Base-by-base conservation (phyloP, 805 yeast genomes). In the Maudiozyma turicensis region DNA sequence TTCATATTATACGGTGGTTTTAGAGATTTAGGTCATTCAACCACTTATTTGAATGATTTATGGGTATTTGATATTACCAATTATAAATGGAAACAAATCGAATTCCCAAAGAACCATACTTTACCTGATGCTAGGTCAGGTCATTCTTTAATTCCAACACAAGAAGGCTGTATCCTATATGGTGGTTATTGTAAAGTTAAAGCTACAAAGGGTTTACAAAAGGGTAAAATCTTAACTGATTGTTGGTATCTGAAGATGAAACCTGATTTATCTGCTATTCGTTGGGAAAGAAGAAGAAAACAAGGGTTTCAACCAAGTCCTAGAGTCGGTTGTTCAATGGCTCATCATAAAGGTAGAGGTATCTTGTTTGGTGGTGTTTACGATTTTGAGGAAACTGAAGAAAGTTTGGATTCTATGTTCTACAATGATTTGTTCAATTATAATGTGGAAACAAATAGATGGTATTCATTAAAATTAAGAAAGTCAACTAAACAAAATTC, bases 371-470 rank as follows among this genome's bases (percentile, higher is more conserved):
- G 98, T 38, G 98, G 98, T 58, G 99, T 93, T 11, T 90, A 78
- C 59, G 98, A 91, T 66, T 86, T 77, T 52, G 96, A 90, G 57
- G 99, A 91, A 67, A 91, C 96, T 11, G 98, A 91, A 65, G 98
- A 93, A 67, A 78, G 85, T 48, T 69, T 91, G 52, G 91, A 85
- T 43, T 87, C 96, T 1, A 80, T 78, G 44, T 91, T 90, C 64
- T 91, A 77, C 69, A 89, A 90, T 64, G 81, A 82, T 52, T 66
- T 91, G 45, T 80, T 80, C 58, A 83, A 95, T 1, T 91, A 86
- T 64, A 95, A 89, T 54, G 72, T 83, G 14, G 96, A 88, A 58
- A 73, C 81, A 14, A 91, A 91, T 66, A 78, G 96, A 63, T 91
- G 99, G 98, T 86, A 78, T 59, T 76, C 84, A 6, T 65, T 89